Conservation (phyloP, 352 stramenopile genomes). For the Pythium coloratum region DNA sequence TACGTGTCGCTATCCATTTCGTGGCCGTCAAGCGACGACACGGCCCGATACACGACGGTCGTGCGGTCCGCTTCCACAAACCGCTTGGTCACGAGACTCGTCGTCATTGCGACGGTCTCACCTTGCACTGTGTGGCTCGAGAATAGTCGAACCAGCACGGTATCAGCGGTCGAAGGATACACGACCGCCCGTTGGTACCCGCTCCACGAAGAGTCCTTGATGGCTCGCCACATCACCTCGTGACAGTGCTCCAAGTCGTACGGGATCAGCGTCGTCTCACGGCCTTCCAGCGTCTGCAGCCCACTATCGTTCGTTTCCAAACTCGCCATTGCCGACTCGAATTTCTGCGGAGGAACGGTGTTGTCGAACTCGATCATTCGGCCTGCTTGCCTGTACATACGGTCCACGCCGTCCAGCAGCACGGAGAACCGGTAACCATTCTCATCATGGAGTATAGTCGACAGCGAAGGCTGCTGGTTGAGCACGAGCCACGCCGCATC, state of each 20-base stretch:
- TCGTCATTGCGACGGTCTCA: neutral
- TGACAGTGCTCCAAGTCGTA: neutral
- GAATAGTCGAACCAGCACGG: neutral
- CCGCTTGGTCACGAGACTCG: conserved; percentile 7
- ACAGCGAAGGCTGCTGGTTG: neutral
- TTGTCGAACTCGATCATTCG: neutral
- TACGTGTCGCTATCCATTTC: neutral
- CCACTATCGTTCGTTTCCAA: neutral
- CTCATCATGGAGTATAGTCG: neutral
- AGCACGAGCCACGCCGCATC: no score
- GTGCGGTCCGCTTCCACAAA: neutral
- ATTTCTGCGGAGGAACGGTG: neutral
- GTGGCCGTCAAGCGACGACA: conserved; percentile 8
- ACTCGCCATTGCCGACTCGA: neutral
- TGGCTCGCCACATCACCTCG: neutral
- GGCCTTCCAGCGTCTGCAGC: neutral
- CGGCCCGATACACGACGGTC: conserved; percentile 3
- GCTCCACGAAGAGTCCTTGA: neutral
- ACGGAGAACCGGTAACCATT: conserved; percentile 8
- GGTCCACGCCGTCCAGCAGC: conserved; percentile 3
- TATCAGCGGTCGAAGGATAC: neutral
- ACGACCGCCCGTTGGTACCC: neutral
- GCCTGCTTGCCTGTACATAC: neutral
- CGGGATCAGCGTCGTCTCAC: neutral
- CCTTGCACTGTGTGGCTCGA: neutral